Conservation (phyloP, 1,139 yeast genomes). For the Yamadazyma spencermartinsiae region DNA sequence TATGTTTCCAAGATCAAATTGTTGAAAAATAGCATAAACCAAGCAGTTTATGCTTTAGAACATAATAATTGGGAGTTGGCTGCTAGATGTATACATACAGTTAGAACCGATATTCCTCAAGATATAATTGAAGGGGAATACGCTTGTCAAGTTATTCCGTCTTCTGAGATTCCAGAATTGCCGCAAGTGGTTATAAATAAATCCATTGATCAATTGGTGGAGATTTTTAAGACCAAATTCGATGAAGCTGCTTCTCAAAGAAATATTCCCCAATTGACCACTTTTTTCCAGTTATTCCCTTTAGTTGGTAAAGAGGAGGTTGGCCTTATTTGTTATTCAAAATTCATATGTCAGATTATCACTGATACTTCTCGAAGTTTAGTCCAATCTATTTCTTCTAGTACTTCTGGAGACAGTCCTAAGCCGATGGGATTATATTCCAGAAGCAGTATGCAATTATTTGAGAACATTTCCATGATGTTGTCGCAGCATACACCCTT, state of each 20-base stretch:
- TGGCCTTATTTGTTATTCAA: conserved; percentile 81
- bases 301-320: conserved; percentile 68
- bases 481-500: conserved; percentile 83
- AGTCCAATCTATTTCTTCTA: conserved; percentile 40
- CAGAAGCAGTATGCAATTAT: conserved; percentile 68
- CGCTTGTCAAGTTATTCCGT: conserved; percentile 85
- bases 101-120: conserved; percentile 54
- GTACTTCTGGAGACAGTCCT: conserved; percentile 26
- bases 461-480: conserved; percentile 83
- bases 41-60: conserved; percentile 68
- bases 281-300: conserved; percentile 85
- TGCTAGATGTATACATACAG: conserved; percentile 57
- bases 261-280: conserved; percentile 70
- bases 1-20: conserved; percentile 68
- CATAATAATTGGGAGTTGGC: conserved; percentile 71
- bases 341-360: conserved; percentile 81
- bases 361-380: conserved; percentile 73
- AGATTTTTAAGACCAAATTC: conserved; percentile 62
- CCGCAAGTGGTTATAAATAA: conserved; percentile 59
- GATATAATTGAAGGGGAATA: conserved; percentile 62
- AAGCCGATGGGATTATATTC: conserved; percentile 56
- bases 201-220: conserved; percentile 61
- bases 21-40: conserved; percentile 62
- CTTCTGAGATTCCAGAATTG: conserved; percentile 81
- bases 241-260: conserved; percentile 64